These are phyloP conservation scores for Paraphoma sp. DNA, from an alignment of 2,329 filamentous ascomycete genomes.

Conservation along the genomic window DNA sequence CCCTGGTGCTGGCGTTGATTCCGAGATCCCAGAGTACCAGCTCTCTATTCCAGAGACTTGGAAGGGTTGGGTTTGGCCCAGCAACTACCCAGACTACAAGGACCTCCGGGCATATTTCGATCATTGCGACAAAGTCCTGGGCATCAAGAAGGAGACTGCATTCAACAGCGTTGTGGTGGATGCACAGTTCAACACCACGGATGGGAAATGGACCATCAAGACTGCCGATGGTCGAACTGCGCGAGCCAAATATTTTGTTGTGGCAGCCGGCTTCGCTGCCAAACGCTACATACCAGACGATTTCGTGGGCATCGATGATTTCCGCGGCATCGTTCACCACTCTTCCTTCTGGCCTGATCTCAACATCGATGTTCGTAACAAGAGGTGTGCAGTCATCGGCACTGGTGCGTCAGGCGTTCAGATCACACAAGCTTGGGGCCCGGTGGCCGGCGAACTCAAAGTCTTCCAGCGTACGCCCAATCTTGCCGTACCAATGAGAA, in stretches of 20 bases:
- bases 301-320: conserved; percentile 60
- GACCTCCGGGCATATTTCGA: conserved; percentile 64
- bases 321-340: conserved; percentile 63
- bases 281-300: conserved; percentile 64
- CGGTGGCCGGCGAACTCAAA: conserved; percentile 54
- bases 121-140: conserved; percentile 60
- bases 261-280: conserved; percentile 61
- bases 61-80: conserved; percentile 59
- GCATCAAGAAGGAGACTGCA: conserved; percentile 59
- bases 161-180: conserved; percentile 54
- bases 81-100: conserved; percentile 55
- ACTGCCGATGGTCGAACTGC: conserved; percentile 55
- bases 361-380: conserved; percentile 60
- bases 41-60: conserved; percentile 51
- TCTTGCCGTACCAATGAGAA: conserved; percentile 10
- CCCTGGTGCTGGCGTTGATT: conserved; percentile 50
- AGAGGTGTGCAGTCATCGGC: conserved; percentile 65
- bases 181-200: conserved; percentile 54
- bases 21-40: conserved; percentile 50
- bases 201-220: conserved; percentile 55
- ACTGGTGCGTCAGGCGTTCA: conserved; percentile 69
- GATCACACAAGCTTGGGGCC: conserved; percentile 64
- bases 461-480: conserved; percentile 69
- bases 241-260: conserved; percentile 57
- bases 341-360: conserved; percentile 64